Evolutionary conservation across 2,329 filamentous ascomycete species (phyloP), one percentile per base, ranked within the genome.

Genomic region (Septoria petroselini): DNA sequence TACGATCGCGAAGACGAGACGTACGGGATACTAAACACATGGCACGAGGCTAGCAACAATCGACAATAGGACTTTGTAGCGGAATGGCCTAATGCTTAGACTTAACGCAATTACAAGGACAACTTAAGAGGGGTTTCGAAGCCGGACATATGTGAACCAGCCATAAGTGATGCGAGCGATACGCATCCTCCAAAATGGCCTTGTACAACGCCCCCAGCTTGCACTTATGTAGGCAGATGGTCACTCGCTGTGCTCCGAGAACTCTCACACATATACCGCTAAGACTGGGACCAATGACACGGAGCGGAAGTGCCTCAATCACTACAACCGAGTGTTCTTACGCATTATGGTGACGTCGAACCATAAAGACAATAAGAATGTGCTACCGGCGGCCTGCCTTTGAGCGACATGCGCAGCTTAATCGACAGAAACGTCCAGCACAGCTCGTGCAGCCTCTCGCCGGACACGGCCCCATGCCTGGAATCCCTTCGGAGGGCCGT

Each of bases 181-280:
- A 40, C 38, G 38, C 38, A 23, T 4, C 35, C 35, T 18, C 38
- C 38, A 25, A 40, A 40, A 40, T 19, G 38, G 35, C 38, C 18
- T 40, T 25, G 38, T 19, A 40, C 38, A 40, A n/a, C 38, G 38
- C 17, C 18, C 17, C 38, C 38, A 25, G 17, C 38, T 25, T 25
- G 38, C 18, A 40, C 35, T 25, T 23, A 18, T 40, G 38, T 25
- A 40, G 17, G 19, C 38, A 40, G 38, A 40, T 40, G 38, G 19
- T 23, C 38, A 40, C 38, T 40, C 25, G 38, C 17, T 40, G 38
- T 23, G 38, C 38, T 23, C 38, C 38, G 38, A 40, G 38, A 40
- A 25, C 38, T 40, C 38, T 40, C 38, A 40, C 17, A n/a, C 17
- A 40, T 40, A 23, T 40, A 40, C 38, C 38, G 38, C 18, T 40